A percentile compares a stretch with the other conserved stretches of the same genome.
Conservation (phyloP, 371 early-diverging fungal genomes). For the Actinomortierella wolfii region DNA sequence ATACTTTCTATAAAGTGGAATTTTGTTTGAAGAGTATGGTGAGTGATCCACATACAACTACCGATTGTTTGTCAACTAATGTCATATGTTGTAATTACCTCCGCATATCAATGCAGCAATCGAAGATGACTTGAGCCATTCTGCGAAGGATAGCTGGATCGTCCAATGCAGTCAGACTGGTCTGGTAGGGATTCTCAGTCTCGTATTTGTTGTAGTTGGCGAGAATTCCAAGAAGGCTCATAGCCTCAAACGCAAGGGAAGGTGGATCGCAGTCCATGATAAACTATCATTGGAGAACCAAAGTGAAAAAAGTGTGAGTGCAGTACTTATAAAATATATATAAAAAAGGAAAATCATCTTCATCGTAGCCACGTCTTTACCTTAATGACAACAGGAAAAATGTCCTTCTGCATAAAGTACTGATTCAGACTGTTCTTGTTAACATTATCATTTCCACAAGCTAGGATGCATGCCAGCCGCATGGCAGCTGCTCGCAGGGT, state of each 20-base stretch:
- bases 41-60: too few species aligned
- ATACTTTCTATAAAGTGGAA: conserved; percentile 47
- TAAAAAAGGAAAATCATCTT: too few species aligned
- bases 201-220: conserved; percentile 66
- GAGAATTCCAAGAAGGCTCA: conserved; percentile 53
- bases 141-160: conserved; percentile 39
- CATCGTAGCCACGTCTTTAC: conserved; percentile 25
- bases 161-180: conserved; percentile 36
- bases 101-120: conserved; percentile 39
- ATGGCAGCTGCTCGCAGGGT: conserved; percentile 43
- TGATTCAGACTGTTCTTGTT: conserved; percentile 64
- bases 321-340: too few species aligned
- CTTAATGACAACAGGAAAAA: conserved; percentile 48
- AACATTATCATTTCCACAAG: conserved; percentile 61
- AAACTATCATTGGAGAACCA: conserved; percentile 39
- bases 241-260: conserved; percentile 39
- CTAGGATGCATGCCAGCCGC: conserved; percentile 50
- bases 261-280: conserved; percentile 31
- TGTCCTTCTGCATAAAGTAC: conserved; percentile 58
- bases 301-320: not conserved
- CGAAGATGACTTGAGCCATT: conserved; percentile 42
- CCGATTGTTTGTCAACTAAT: too few species aligned
- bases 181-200: conserved; percentile 52
- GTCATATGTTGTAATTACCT: too few species aligned
- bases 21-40: not conserved